Base-by-base conservation (phyloP, 805 yeast species). In the Ogataea kodamae region DNA sequence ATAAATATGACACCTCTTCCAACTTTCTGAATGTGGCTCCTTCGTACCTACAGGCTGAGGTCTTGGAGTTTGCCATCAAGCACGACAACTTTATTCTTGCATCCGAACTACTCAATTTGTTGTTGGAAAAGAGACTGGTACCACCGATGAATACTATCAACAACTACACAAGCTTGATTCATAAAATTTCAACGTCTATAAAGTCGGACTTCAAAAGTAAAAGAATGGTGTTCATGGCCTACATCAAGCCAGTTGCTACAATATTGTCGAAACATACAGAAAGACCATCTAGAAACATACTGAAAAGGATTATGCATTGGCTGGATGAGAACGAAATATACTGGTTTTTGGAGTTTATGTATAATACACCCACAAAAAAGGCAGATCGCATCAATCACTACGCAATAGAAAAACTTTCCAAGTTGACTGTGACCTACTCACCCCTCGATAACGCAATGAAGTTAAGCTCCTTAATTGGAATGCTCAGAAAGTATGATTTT, bases 151-250 rank as follows among this genome's bases (percentile, higher is more conserved):
- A 27, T 5, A n/a, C 31, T 2, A 18, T 50, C 4, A 37, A 40
- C 9, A 22, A 36, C 1, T 56, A 56, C 21, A 14, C 50, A 8
- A 10, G 20, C 8, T 25, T 53, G 10, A 33, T 52, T 1, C 30
- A 43, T 5, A 17, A 29, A 1, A 30, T 39, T 6, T 46, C 53
- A 13, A 11, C 19, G 2, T 30, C 45, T 3, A 29, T 54, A 11
- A 29, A 49, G 20, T 34, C 50, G 1, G 29, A 35, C 4, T 33
- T 33, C 15, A 31, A 28, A 5, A 45, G 49, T 19, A 45, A 46
- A 21, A 44, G 33, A 26, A 21, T 49, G 23, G 31, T 57, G 6
- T 57, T 55, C 35, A 54, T 48, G 34, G 47, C 49, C 7, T 45
- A 49, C 19, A 30, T 53, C 1, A 17, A 30, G 6, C 44, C 49